Conservation (phyloP, 2,329 filamentous ascomycete genomes). For the Aureobasidium sp. region DNA sequence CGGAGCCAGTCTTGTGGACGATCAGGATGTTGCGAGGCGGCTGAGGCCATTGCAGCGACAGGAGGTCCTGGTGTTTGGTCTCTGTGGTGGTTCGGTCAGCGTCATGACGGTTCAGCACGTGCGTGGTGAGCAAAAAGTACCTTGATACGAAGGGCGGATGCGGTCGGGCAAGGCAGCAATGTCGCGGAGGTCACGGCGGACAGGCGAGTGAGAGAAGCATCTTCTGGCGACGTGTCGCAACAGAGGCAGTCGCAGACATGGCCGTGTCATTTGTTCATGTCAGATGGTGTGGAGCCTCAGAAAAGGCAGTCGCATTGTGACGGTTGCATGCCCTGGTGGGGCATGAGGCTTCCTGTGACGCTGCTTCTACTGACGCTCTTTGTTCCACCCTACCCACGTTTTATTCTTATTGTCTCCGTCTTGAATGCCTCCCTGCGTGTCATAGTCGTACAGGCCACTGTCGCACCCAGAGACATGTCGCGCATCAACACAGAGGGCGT, state of each 20-base stretch:
- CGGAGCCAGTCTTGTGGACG: conserved; percentile 56
- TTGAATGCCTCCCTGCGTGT: background rate
- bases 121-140: conserved; percentile 34
- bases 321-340: background rate
- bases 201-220: conserved; percentile 43
- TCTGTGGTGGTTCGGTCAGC: conserved; percentile 32
- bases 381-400: background rate
- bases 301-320: background rate
- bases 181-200: conserved; percentile 43
- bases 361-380: background rate
- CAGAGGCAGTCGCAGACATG: conserved; percentile 20
- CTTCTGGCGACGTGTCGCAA: conserved; percentile 23
- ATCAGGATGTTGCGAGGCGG: conserved; percentile 62
- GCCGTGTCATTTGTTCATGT: conserved; percentile 26
- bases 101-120: background rate
- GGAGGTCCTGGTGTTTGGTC: conserved; percentile 50
- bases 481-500: conserved; percentile 6
- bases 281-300: conserved; percentile 1
- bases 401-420: background rate
- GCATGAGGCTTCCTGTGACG: background rate
- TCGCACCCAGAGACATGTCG: conserved; percentile 10
- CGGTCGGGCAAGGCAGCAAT: conserved; percentile 45
- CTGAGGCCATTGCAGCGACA: conserved; percentile 59
- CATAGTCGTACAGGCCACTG: background rate
- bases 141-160: conserved; percentile 55